These are phyloP conservation scores for Vararia minispora DNA, from an alignment of 768 basidiomycete genomes.

Conservation along the genomic window DNA sequence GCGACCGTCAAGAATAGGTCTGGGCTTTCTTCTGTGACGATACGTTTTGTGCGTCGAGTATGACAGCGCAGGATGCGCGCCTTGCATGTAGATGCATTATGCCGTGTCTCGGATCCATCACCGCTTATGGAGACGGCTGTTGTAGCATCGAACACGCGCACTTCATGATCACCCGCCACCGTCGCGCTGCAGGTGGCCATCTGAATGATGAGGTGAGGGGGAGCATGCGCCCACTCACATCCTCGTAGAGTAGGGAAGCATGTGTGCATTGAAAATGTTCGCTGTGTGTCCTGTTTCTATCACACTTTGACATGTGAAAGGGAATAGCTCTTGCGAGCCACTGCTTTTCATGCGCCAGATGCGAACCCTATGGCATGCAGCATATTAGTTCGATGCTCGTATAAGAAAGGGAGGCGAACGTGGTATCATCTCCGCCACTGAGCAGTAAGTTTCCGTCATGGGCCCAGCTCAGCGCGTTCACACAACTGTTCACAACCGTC, in stretches of 20 bases:
- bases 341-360: slow-evolving; percentile 62
- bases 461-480: slow-evolving; percentile 72
- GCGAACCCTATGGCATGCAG: slow-evolving; percentile 53
- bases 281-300: slow-evolving; percentile 69
- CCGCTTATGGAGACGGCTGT: slow-evolving; percentile 21
- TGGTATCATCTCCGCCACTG: slow-evolving; percentile 66
- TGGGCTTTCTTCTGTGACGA: slow-evolving; percentile 70
- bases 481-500: slow-evolving; percentile 37
- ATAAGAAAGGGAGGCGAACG: slow-evolving; percentile 26
- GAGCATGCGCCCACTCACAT: slow-evolving; percentile 40
- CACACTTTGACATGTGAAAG: slow-evolving; percentile 53
- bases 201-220: slow-evolving; percentile 3
- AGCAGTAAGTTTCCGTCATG: slow-evolving; percentile 52
- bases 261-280: slow-evolving; percentile 80
- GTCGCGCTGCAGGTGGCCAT: slow-evolving; percentile 36
- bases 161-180: slow-evolving; percentile 64
- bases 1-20: slow-evolving; percentile 68
- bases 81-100: slow-evolving; percentile 36
- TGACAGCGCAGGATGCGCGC: slow-evolving; percentile 61
- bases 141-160: slow-evolving; percentile 68
- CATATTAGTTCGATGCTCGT: not conserved
- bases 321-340: slow-evolving; percentile 38
- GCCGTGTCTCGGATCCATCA: slow-evolving; percentile 32
- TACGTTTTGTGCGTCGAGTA: slow-evolving; percentile 58
- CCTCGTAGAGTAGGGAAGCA: slow-evolving; percentile 68